These are phyloP conservation scores for Galerina sulciceps DNA, from an alignment of 768 basidiomycete species.

Conservation along the genomic window DNA sequence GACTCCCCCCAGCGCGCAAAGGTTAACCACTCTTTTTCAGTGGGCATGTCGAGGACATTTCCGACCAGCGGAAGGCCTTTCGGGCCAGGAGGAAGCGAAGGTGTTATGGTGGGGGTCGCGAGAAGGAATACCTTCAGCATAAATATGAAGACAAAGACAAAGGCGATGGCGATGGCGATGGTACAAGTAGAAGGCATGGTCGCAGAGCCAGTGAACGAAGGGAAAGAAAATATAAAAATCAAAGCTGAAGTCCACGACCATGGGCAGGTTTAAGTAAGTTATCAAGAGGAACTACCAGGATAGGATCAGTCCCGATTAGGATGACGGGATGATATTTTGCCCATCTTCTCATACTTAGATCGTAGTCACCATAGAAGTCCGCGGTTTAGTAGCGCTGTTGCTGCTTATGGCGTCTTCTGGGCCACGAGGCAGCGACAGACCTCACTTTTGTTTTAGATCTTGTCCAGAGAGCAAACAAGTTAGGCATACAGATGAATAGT, in stretches of 20 bases:
- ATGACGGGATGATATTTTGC: constrained; percentile 36
- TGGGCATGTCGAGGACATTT: constrained; percentile 57
- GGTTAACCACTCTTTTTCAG: constrained; percentile 51
- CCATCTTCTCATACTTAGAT: constrained; percentile 35
- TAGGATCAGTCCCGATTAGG: constrained; percentile 41
- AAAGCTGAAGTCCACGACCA: constrained; percentile 23
- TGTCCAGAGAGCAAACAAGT: constrained; percentile 16
- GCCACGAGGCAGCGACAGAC: constrained; percentile 45
- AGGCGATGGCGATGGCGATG: constrained; percentile 34
- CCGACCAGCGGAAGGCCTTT: constrained; percentile 57
- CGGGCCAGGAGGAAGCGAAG: constrained; percentile 54
- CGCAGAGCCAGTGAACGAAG: constrained; percentile 22
- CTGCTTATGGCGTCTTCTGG: constrained; percentile 26
- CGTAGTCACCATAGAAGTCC: constrained; percentile 41
- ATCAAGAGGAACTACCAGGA: constrained; percentile 33
- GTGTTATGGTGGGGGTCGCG: constrained; percentile 19
- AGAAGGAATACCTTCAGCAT: constrained; percentile 33
- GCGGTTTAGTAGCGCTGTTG: constrained; percentile 37
- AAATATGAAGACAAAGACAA: constrained; percentile 37
- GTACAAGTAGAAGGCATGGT: constrained; percentile 28
- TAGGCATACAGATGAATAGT: constrained; percentile 22
- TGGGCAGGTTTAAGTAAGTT: constrained; percentile 39
- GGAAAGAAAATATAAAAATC: constrained; percentile 27
- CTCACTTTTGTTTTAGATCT: constrained; percentile 32
- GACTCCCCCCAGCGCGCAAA: constrained; percentile 56